Percentiles rank a stretch among this genome's conserved stretches.
These are phyloP conservation scores for Neopestalotiopsis sp. DNA, from an alignment of 2,329 filamentous ascomycete genomes.

Conservation along the genomic window DNA sequence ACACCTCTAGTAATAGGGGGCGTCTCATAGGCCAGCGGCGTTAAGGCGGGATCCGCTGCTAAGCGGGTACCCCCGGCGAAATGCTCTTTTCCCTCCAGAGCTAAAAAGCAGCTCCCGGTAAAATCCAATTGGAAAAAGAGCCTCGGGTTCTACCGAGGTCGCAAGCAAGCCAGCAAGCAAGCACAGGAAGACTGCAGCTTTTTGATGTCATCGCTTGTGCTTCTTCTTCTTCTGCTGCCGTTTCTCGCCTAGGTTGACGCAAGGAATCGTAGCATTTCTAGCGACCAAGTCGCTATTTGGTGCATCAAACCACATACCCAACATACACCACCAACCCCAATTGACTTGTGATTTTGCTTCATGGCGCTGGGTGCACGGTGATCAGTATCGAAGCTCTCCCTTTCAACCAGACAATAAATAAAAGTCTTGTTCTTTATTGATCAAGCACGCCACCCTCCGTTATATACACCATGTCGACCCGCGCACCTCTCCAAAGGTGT, in stretches of 20 bases:
- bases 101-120: background rate
- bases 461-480: slow-evolving; percentile 32
- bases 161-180: background rate
- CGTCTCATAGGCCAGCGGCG: background rate
- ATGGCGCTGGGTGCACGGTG: background rate
- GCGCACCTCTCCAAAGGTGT: slow-evolving; percentile 32
- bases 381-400: background rate
- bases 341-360: background rate
- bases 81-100: background rate
- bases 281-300: background rate
- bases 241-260: background rate
- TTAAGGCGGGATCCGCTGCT: background rate
- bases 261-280: background rate
- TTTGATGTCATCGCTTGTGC: slow-evolving; percentile 11
- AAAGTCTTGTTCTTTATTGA: background rate
- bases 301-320: background rate
- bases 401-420: background rate
- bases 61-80: background rate
- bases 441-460: background rate
- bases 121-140: slow-evolving; percentile 8
- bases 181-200: background rate
- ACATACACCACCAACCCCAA: background rate
- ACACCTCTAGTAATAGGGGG: background rate
- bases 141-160: slow-evolving; percentile 13
- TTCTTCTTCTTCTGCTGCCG: background rate